These are phyloP conservation scores for Candida smagusa DNA, from an alignment of 1,139 yeast genomes.

Conservation along the genomic window DNA sequence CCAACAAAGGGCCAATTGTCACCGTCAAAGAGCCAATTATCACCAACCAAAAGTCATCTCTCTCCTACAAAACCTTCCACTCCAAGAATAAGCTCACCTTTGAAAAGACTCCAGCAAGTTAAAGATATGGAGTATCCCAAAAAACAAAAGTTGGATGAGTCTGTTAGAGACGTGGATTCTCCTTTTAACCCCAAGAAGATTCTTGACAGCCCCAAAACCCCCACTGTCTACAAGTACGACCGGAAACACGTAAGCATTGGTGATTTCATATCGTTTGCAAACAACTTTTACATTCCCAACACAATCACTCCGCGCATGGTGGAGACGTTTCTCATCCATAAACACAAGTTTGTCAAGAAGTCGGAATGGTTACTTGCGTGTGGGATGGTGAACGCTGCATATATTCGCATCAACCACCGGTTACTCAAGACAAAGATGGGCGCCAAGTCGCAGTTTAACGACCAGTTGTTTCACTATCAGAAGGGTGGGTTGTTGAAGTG, in stretches of 20 bases:
- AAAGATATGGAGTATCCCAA: constrained; percentile 11
- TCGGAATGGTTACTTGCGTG: constrained; percentile 69
- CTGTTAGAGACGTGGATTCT: constrained; percentile 23
- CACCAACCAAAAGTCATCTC: constrained; percentile 4
- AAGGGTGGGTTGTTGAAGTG: constrained; percentile 47
- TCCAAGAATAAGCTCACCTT: constrained; percentile 26
- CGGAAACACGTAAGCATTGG: constrained; percentile 35
- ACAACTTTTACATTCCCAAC: constrained; percentile 59
- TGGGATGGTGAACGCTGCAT: constrained; percentile 61
- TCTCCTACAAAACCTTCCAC: constrained; percentile 10
- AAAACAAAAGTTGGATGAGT: constrained; percentile 3
- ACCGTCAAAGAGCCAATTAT: not conserved
- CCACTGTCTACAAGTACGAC: constrained; percentile 21
- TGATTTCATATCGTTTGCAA: constrained; percentile 57
- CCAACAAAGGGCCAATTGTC: not conserved
- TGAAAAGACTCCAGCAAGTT: constrained; percentile 26
- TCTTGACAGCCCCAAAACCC: constrained; percentile 11
- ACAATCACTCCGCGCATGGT: constrained; percentile 48
- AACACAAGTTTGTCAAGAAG: constrained; percentile 47
- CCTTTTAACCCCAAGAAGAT: constrained; percentile 30
- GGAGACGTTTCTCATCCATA: constrained; percentile 48
- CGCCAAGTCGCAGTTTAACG: constrained; percentile 43
- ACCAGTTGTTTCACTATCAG: constrained; percentile 52
- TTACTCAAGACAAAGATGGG: constrained; percentile 46
- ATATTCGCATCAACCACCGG: constrained; percentile 50